Base-by-base conservation (phyloP, 1,284 basidiomycete genomes). In the Cryptococcus wingfieldii region DNA sequence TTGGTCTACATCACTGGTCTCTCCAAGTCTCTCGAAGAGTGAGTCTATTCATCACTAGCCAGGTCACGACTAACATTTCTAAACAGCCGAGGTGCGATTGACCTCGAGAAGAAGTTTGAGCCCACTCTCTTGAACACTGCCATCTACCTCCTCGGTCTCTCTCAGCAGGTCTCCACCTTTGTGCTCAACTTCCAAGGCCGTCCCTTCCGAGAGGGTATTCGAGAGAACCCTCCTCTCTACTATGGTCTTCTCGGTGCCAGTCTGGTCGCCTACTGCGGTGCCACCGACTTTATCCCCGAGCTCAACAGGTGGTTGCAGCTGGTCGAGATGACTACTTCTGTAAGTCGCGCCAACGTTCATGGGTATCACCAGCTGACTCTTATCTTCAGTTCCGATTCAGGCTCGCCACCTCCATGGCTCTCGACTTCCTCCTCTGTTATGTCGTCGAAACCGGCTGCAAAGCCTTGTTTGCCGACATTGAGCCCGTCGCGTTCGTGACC, bases 161-260 rank as follows among this genome's bases (percentile, higher is more conserved):
- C 89, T 6, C 93, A 97, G 74, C 92, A 96, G 73, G 93, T 97
- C 2, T 95, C 93, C 9, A 96, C 93, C 0, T 96, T 97, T 69
- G 87, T 91, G 3, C 91, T 96, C 79, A 97, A 97, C 79, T 97
- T 93, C 83, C 90, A 92, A 83, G 94, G 93, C 8, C 87, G 93
- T 41, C 93, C 94, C 0, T 97, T 96, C 86, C 86, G 93, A 44
- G 93, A 97, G 77, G 90, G 90, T 45, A 95, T 97, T 69, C 82
- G 89, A 3, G 93, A 97, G 77, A 97, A 97, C 75, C 80, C 86
- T 13, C 88, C 90, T 4, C 76, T 97, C n/a, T 95, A 85, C 76
- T 96, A 86, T 79, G 93, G 93, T 42, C 83, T 97, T 12, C 79
- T 95, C 44, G 89, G 87, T 19, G 93, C 89, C 23, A 85, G 85